Base-by-base conservation (phyloP, 495 filamentous ascomycete species). In the Arthonia radiata region DNA sequence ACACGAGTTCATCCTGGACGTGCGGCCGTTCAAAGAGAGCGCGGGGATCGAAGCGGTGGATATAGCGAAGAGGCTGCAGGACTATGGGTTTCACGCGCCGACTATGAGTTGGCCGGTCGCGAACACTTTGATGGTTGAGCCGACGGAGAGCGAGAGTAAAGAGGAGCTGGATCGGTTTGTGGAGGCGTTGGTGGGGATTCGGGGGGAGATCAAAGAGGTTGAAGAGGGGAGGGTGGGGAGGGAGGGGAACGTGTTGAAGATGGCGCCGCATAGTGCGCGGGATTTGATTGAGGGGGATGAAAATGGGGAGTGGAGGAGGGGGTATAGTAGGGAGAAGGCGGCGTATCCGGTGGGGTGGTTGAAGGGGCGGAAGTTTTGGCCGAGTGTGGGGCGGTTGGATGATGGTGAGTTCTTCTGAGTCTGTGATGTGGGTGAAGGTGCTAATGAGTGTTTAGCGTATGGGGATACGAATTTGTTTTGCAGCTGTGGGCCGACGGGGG, bases 341-440 rank as follows among this genome's bases (percentile, higher is more conserved):
- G 86, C 82, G 2, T 94, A 91, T 45, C 86, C 86, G 12, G 44
- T 91, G 37, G 54, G 68, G 2, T 93, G 65, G 56, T 49, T 94
- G 35, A 64, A 64, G 52, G 77, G 90, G 63, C 92, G 89, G 69
- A 97, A 97, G 57, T 93, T 94, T 54, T 97, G 86, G 86, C 83
- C 86, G 0, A 72, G 57, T 18, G 80, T 93, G 18, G 77, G 76
- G 5, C 59, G 86, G 41, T 56, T 94, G 17, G 73, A 97, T 50
- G 89, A 97, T 57, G 64, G 80, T 83, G 55, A 57, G 66, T 56
- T 26, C 24, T 15, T 24, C 26, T 56, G 41, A 60, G 35, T 36
- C 24, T 35, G 38, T 2, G 38, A 41, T 17, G 30, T 33, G 28
- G 38, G 38, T 47, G 24, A 45, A 41, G 4, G n/a, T 17, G n/a